Base-by-base conservation (phyloP, 1,139 yeast species). In the Saccharomyces hybrid region DNA sequence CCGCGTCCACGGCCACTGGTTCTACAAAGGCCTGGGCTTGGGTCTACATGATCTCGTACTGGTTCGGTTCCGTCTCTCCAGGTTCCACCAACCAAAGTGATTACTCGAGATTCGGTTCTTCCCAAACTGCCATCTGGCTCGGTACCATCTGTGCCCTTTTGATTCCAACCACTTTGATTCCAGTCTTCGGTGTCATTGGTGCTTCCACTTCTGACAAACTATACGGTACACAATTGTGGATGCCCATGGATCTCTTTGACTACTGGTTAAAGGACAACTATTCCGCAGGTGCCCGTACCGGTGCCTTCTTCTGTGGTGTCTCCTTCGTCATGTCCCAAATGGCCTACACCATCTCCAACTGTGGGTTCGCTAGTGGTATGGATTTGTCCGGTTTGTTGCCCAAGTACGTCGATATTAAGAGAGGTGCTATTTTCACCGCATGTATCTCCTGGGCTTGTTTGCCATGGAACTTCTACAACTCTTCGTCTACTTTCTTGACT, bases 301-400 rank as follows among this genome's bases (percentile, higher is more conserved):
- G 77, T 38, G 71, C 76, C 11, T 78, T 77, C 59, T 77, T 79
- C 60, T 73, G 76, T 56, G 76, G 78, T 28, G 61, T 77, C 9
- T 71, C 78, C 2, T 78, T 79, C 66, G 67, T 73, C 27, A 61
- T 75, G 49, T 79, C 80, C 4, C 80, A 78, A 59, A 67, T 79
- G 16, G 76, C 78, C 53, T 74, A 78, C 53, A 79, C 79, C 50
- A 71, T 75, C 28, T 73, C 78, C 51, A 79, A 78, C 55, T 77
- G 79, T 63, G 81, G 79, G 24, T 72, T 78, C 55, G 78, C 83
- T 5, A 78, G 78, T 56, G 82, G 83, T 50, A 78, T 78, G 72
- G 82, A 79, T 64, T 63, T 78, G 52, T 72, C 80, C 6, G 80
- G 81, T 51, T 59, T 78, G 29, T 67, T 74, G 48, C 83, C 83